Base-by-base conservation (phyloP, 2,329 filamentous ascomycete species). In the Fusarium tanahbumbuense region DNA sequence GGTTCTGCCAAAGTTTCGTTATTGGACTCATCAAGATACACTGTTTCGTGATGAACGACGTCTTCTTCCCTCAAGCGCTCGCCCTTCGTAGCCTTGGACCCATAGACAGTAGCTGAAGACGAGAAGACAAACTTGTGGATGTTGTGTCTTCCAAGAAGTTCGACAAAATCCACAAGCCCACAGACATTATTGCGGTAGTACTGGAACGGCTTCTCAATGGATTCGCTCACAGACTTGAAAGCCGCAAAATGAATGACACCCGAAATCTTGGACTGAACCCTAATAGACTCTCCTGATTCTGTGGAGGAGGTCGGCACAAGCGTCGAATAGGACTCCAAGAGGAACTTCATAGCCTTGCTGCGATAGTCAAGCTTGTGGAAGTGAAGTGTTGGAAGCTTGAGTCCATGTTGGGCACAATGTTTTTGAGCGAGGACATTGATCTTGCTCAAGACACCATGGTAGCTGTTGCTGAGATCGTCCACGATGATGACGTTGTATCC, bases 231-330 rank as follows among this genome's bases (percentile, higher is more conserved):
- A 4, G 89, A 88, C 76, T 91, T 91, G 81, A 87, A 87, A 5
- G 89, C 89, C 16, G 89, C 89, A 70, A 91, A 91, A 74, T 92
- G 89, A 62, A 92, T 90, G 23, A 91, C 88, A 2, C 88, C 89
- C 5, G 61, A 44, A 15, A 73, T 64, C 40, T 62, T 56, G 13
- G 68, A 73, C 23, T 34, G 34, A 8, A 22, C 46, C 64, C 40
- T 68, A n/a, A 68, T 32, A n/a, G 13, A 16, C 9, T 57, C 55
- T 18, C 13, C 55, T 1, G 34, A 41, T 11, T 50, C 10, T 11
- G 32, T 28, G 7, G 46, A 41, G 12, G 32, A 48, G 23, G 20
- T 50, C 12, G 67, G 49, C n/a, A 62, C 64, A 23, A 71, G 57
- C n/a, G 60, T 59, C 18, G 68, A 71, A 67, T 81, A 81, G 22